Conservation (phyloP, 768 basidiomycete genomes). For the Amanita polypyramis region DNA sequence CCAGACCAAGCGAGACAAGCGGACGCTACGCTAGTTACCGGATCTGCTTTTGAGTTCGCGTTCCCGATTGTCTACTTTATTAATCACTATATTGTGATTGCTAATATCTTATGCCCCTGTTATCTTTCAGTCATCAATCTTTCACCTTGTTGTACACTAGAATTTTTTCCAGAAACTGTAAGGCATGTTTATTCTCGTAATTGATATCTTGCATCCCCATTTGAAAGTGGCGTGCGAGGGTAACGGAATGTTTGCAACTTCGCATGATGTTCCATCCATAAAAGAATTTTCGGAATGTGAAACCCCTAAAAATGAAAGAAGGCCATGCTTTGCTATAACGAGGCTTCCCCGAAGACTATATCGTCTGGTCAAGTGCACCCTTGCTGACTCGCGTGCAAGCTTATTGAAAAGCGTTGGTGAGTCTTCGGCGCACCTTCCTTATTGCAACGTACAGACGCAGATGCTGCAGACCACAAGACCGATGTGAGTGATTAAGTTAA, state of each 20-base stretch:
- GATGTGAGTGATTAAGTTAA: no score
- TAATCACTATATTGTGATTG: neutral
- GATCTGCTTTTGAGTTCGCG: constrained; percentile 58
- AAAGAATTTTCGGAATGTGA: neutral
- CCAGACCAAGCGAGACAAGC: constrained; percentile 91
- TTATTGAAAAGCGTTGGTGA: no score
- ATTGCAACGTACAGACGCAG: no score
- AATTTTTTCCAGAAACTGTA: neutral
- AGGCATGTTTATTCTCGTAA: neutral
- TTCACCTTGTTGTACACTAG: constrained; percentile 1
- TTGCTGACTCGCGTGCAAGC: no score
- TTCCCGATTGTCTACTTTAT: neutral
- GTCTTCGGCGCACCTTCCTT: no score
- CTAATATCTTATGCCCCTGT: neutral
- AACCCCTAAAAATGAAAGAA: no score
- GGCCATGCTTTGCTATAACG: neutral
- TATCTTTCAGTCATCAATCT: neutral
- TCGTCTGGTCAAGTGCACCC: no score
- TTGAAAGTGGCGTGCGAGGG: no score
- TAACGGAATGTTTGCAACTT: no score
- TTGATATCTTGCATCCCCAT: neutral
- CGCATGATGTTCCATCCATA: no score
- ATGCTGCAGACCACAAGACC: no score
- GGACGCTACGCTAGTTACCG: constrained; percentile 91
- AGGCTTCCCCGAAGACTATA: no score